Evolutionary conservation across 768 basidiomycete species (phyloP).

Genomic region (Pulveroboletus sp.): DNA sequence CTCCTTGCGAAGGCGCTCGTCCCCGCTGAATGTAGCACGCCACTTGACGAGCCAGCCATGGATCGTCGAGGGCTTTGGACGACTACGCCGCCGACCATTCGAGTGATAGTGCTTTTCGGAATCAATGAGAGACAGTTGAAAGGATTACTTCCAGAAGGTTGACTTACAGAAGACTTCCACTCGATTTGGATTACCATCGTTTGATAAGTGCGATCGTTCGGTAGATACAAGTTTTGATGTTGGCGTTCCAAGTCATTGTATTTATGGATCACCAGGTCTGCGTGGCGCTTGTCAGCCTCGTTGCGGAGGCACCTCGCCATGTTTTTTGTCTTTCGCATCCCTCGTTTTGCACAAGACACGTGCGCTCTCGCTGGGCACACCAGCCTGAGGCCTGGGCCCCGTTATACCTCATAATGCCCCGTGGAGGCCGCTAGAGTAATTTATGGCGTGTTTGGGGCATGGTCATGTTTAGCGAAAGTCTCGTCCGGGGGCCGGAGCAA

Average conservation of each 20-base stretch:
- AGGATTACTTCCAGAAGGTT: neutral
- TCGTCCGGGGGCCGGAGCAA: constrained; percentile 5
- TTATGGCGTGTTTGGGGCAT: constrained; percentile 16
- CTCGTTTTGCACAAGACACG: constrained; percentile 2
- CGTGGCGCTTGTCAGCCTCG: neutral
- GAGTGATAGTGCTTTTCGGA: constrained; percentile 31
- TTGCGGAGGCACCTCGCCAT: constrained; percentile 1
- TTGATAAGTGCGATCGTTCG: constrained; percentile 4
- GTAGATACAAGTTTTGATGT: constrained; percentile 10
- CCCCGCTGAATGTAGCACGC: constrained; percentile 66
- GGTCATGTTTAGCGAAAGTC: constrained; percentile 15
- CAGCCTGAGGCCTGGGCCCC: constrained; percentile 9
- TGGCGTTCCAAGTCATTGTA: constrained; percentile 7
- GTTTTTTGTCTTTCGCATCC: constrained; percentile 9
- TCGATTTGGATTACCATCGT: constrained; percentile 29
- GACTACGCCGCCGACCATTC: constrained; percentile 42
- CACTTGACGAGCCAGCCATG: constrained; percentile 82
- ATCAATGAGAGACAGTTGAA: neutral
- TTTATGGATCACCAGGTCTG: constrained; percentile 30
- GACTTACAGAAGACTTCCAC: constrained; percentile 33
- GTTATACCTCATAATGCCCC: constrained; percentile 19
- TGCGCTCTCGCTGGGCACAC: neutral
- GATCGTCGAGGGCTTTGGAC: constrained; percentile 53
- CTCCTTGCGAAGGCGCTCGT: constrained; percentile 59
- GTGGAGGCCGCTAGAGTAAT: constrained; percentile 8